Percentiles rank a stretch among this genome's conserved stretches.
phyloP scores from a whole-genome alignment of 2,329 filamentous ascomycete genomes.

The Cordyceps militaris region DNA sequence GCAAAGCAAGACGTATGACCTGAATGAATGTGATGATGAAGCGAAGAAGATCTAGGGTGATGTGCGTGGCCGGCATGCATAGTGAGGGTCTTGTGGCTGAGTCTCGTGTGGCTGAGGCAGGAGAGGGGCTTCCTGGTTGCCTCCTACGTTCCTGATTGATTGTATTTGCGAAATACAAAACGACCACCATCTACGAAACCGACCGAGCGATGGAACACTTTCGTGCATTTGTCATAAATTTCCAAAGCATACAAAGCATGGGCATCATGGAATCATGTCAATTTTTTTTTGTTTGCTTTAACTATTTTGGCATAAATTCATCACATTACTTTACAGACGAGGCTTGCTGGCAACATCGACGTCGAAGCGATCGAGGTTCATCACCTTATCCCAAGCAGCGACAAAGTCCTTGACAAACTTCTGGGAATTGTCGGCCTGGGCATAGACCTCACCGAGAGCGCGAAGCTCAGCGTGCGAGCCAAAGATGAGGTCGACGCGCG shows the following conservation, averaged over 20 bases:
- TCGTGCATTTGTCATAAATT: neutral
- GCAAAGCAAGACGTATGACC: too few relatives aligned
- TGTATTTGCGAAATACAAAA: neutral
- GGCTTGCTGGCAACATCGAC: slow-evolving; percentile 1
- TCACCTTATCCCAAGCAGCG: slow-evolving; percentile 65
- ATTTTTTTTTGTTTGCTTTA: neutral
- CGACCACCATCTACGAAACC: neutral
- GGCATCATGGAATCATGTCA: neutral
- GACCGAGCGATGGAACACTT: neutral
- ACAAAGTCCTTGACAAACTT: slow-evolving; percentile 69
- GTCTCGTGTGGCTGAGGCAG: too few relatives aligned
- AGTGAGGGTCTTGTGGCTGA: too few relatives aligned
- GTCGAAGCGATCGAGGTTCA: slow-evolving; percentile 67
- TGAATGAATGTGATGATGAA: too few relatives aligned
- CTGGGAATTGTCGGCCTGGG: slow-evolving; percentile 46
- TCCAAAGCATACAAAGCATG: neutral
- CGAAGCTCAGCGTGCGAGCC: slow-evolving; percentile 69
- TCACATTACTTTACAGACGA: slow-evolving; percentile 5
- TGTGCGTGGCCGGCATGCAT: too few relatives aligned
- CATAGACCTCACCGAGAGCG: slow-evolving; percentile 65
- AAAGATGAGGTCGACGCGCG: slow-evolving; percentile 62
- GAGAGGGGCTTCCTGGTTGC: too few relatives aligned
- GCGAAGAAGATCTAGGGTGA: too few relatives aligned
- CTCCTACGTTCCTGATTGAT: neutral
- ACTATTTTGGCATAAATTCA: slow-evolving; percentile 7